Conservation (phyloP, 2,329 filamentous ascomycete species). For the Zasmidium citrigriseum region DNA sequence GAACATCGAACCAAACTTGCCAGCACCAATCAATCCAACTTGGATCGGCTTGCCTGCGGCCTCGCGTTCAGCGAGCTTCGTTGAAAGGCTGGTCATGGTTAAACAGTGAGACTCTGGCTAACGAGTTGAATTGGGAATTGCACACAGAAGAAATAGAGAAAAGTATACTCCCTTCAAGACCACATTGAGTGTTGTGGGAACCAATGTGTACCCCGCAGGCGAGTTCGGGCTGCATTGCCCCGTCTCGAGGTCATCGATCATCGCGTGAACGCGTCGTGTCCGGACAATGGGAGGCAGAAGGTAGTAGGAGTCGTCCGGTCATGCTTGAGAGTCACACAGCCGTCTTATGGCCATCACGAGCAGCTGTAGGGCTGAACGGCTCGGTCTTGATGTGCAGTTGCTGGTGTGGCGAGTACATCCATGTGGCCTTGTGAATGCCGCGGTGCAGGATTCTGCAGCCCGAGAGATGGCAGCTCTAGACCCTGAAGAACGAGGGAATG, state of each 20-base stretch:
- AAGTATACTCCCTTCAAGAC: background rate
- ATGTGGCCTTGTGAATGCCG: too few relatives aligned
- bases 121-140: background rate
- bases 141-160: background rate
- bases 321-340: too few relatives aligned
- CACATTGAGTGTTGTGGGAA: background rate
- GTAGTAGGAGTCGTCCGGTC: too few relatives aligned
- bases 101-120: background rate
- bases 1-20: constrained; percentile 52
- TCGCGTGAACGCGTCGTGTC: too few relatives aligned
- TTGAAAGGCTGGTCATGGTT: constrained; percentile 44
- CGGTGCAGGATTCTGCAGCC: too few relatives aligned
- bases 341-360: too few relatives aligned
- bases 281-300: too few relatives aligned
- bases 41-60: constrained; percentile 41
- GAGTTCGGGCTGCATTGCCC: constrained; percentile 8
- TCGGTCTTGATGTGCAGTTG: too few relatives aligned
- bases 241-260: background rate
- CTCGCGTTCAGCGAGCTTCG: constrained; percentile 44
- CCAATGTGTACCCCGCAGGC: constrained; percentile 13
- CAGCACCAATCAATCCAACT: constrained; percentile 49
- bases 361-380: too few relatives aligned
- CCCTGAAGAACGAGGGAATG: too few relatives aligned
- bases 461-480: too few relatives aligned
- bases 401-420: too few relatives aligned